Conservation (phyloP, 192 early-diverging fungal genomes). For the Linnemannia zychae region DNA sequence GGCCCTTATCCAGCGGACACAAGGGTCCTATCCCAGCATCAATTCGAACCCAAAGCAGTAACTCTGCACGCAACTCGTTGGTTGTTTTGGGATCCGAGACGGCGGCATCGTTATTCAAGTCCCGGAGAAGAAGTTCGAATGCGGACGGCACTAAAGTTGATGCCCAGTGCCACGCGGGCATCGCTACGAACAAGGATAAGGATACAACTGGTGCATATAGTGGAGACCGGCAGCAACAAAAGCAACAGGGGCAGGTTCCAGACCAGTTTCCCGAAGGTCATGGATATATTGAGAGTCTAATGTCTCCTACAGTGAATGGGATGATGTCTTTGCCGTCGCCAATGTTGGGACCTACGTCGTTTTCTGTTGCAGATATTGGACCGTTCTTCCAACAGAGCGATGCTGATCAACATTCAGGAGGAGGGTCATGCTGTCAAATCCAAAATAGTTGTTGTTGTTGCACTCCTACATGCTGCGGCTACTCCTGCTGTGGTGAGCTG, state of each 20-base stretch:
- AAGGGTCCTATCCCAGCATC: neutral
- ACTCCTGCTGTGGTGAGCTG: neutral
- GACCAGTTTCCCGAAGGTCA: neutral
- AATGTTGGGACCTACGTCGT: neutral
- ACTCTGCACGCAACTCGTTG: conserved; percentile 16
- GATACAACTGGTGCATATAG: neutral
- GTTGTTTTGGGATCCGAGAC: conserved; percentile 27
- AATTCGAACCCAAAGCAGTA: neutral
- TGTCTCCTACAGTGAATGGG: neutral
- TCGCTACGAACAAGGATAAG: neutral
- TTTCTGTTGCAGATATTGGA: neutral
- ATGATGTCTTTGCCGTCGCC: neutral
- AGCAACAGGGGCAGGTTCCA: neutral
- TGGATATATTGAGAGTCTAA: conserved; percentile 2
- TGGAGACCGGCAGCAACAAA: neutral
- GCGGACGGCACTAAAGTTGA: conserved; percentile 13
- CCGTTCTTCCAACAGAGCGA: neutral
- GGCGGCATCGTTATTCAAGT: conserved; percentile 28
- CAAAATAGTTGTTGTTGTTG: neutral
- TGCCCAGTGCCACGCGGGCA: neutral
- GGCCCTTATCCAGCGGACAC: neutral
- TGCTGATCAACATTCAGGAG: neutral
- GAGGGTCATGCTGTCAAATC: neutral
- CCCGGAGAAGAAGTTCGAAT: conserved; percentile 26
- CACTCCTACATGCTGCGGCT: neutral